Evolutionary conservation across 2,329 filamentous ascomycete species (phyloP).

Genomic region (Mariannaea sp.): DNA sequence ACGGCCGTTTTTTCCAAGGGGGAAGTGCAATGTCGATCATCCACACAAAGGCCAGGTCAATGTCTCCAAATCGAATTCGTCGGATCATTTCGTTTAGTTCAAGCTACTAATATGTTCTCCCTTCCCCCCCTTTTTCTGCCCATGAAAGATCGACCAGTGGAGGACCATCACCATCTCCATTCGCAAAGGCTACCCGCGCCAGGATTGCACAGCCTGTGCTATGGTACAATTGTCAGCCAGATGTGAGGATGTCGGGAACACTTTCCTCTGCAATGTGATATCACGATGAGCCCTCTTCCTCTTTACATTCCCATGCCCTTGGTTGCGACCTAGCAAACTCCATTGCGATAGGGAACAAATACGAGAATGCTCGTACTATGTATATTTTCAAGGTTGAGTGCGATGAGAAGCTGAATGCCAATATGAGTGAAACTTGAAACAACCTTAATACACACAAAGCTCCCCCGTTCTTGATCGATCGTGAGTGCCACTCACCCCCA

Average conservation of each 20-base stretch:
- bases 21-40: constrained; percentile 32
- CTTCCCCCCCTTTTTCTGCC: constrained; percentile 24
- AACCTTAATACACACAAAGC: too few species aligned
- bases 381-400: too few species aligned
- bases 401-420: not conserved
- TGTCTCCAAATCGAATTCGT: constrained; percentile 28
- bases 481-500: too few species aligned
- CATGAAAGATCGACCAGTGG: constrained; percentile 19
- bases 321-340: too few species aligned
- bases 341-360: too few species aligned
- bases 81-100: constrained; percentile 20
- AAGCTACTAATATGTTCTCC: too few species aligned
- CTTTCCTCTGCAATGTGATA: not conserved
- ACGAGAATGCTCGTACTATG: too few species aligned
- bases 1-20: constrained; percentile 15
- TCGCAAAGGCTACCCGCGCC: too few species aligned
- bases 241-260: not conserved
- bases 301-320: too few species aligned
- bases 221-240: too few species aligned
- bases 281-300: not conserved
- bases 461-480: too few species aligned
- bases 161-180: constrained; percentile 4
- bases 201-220: too few species aligned
- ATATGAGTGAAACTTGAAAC: constrained; percentile 1
- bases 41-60: constrained; percentile 21